Base-by-base conservation (phyloP, 2,329 filamentous ascomycete species). In the Hypoxylon sp. region DNA sequence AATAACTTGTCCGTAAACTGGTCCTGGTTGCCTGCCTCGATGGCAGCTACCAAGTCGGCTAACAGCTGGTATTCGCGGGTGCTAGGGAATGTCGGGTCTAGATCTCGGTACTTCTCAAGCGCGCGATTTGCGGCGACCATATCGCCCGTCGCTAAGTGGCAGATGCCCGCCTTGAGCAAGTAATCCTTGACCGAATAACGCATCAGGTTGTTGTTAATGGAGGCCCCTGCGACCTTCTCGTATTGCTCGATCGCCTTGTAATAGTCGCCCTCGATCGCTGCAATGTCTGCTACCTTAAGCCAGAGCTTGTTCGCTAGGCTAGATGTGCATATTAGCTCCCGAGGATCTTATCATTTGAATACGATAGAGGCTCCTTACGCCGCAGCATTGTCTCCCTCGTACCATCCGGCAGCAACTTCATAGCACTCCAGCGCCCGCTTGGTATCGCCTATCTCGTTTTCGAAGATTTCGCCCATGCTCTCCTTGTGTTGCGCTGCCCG, bases 141-240 rank as follows among this genome's bases (percentile, higher is more conserved):
- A 79, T 98, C 95, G 67, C 85, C 84, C 17, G 83, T 85, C 41
- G 88, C 89, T 38, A 98, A 86, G 79, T 97, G 91, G 83, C 94
- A 98, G 77, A 98, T 92, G 32, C 94, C 94, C 0, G 93, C 93
- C 83, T 98, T 97, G 76, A 98, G 86, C 76, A 98, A 90, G 82
- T 98, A 98, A 72, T 98, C 94, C 81, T 98, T 98, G 70, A 98
- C 93, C 51, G 89, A 93, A 88, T 93, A 97, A 78, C 91, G 92
- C 92, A 97, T 95, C 64, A 97, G 85, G 80, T 97, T 96, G 84
- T 97, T 98, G 80, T 90, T 90, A 75, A 97, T 90, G 36, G 91
- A 91, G 46, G 88, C 86, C 63, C 88, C 86, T 45, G 93, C 92
- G 52, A 98, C 93, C 76, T 91, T 90, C 80, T 98, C 95, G 82